These are phyloP conservation scores for Urtica urens DNA, from an alignment of 306 rosid species.

Conservation along the genomic window DNA sequence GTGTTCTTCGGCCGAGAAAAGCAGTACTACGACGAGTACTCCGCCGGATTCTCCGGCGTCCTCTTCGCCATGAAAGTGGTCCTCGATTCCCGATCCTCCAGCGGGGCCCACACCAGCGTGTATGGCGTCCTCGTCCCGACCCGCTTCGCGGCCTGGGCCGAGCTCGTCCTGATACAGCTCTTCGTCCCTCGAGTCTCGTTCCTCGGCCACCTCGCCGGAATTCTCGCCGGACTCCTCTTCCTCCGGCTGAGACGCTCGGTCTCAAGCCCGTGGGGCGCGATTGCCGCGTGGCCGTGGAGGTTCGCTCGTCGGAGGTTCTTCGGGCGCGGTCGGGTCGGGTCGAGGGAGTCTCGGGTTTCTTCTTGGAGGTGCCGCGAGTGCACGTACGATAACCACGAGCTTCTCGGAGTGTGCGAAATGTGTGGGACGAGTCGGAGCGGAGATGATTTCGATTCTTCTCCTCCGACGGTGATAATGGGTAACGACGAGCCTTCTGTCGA, in stretches of 20 bases:
- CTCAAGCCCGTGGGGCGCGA: slow-evolving; percentile 43
- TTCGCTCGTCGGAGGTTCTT: slow-evolving; percentile 28
- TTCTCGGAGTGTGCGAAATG: slow-evolving; percentile 53
- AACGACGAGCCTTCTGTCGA: slow-evolving; percentile 30
- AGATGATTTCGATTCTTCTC: slow-evolving; percentile 15
- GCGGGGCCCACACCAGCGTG: slow-evolving; percentile 29
- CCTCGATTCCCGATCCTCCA: slow-evolving; percentile 42
- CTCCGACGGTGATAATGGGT: slow-evolving; percentile 3
- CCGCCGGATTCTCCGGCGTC: slow-evolving; percentile 88
- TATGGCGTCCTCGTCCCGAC: slow-evolving; percentile 56
- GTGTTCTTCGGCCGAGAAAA: slow-evolving; percentile 46
- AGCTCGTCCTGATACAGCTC: slow-evolving; percentile 57
- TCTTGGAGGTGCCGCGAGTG: slow-evolving; percentile 72
- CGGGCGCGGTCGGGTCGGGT: slow-evolving; percentile 45
- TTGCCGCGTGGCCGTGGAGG: slow-evolving; percentile 44
- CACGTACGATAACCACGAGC: slow-evolving; percentile 52
- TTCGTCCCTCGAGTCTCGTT: slow-evolving; percentile 76
- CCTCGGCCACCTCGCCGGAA: slow-evolving; percentile 77
- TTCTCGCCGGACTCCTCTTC: slow-evolving; percentile 71
- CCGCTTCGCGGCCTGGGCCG: slow-evolving; percentile 83
- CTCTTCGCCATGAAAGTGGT: slow-evolving; percentile 90
- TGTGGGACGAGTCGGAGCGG: slow-evolving; percentile 43
- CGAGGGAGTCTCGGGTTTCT: slow-evolving; percentile 3
- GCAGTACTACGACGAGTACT: slow-evolving; percentile 49
- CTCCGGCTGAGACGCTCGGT: slow-evolving; percentile 29